phyloP scores from a whole-genome alignment of 2,329 filamentous ascomycete species.

The Davidsoniella eucalypti region DNA sequence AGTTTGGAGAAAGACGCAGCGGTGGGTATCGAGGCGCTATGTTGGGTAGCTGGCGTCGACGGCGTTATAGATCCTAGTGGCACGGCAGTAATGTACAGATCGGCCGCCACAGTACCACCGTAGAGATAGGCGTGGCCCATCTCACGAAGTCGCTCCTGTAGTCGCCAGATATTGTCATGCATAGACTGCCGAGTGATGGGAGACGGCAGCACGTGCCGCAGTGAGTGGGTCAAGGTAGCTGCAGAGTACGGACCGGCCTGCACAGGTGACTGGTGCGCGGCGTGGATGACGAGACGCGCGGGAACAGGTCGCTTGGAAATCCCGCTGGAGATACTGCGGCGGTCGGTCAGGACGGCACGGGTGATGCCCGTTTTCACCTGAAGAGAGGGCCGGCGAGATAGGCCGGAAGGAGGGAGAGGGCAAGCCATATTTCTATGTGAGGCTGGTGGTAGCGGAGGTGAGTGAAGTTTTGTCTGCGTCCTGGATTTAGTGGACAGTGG shows the following conservation, averaged over 20 bases:
- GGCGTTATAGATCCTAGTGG: background rate
- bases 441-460: no score
- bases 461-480: no score
- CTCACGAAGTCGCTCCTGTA: constrained; percentile 11
- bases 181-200: constrained; percentile 3
- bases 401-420: background rate
- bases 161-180: constrained; percentile 10
- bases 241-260: background rate
- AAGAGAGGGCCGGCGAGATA: constrained; percentile 5
- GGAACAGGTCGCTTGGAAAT: background rate
- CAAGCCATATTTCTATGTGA: no score
- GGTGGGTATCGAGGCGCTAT: background rate
- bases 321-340: background rate
- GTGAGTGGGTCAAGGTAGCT: background rate
- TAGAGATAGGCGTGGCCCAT: constrained; percentile 11
- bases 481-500: background rate
- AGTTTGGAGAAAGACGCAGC: background rate
- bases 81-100: constrained; percentile 8
- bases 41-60: background rate
- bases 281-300: background rate
- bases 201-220: background rate
- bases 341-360: background rate
- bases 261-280: no score
- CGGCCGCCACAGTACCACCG: constrained; percentile 1
- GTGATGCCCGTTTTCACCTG: constrained; percentile 6